phyloP scores from a whole-genome alignment of 768 basidiomycete species.

The Auriscalpium orientale region DNA sequence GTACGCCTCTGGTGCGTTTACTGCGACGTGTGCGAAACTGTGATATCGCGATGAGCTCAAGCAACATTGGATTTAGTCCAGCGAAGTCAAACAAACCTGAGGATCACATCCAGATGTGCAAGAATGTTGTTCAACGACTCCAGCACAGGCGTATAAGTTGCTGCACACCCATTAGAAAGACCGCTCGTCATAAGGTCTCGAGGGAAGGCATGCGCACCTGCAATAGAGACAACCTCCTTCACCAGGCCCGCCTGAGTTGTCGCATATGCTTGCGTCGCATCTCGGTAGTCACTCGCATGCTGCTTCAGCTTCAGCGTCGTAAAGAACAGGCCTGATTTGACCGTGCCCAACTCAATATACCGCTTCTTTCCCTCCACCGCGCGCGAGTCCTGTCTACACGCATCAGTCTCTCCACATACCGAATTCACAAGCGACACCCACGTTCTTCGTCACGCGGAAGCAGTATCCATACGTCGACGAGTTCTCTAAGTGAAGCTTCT shows the following conservation, averaged over 20 bases:
- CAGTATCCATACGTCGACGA: constrained; percentile 85
- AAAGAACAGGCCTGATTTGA: constrained; percentile 85
- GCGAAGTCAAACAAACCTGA: constrained; percentile 45
- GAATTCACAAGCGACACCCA: constrained; percentile 29
- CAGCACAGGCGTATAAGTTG: constrained; percentile 85
- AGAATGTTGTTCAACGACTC: constrained; percentile 78
- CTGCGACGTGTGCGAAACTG: constrained; percentile 89
- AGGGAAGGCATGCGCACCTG: constrained; percentile 40
- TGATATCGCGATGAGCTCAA: not conserved
- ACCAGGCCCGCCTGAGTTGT: constrained; percentile 76
- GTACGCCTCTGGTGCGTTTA: constrained; percentile 81
- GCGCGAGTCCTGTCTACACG: constrained; percentile 63
- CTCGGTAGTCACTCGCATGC: constrained; percentile 64
- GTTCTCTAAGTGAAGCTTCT: constrained; percentile 94
- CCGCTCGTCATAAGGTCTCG: not conserved
- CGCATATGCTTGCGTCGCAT: constrained; percentile 60
- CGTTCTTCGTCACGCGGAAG: constrained; percentile 87
- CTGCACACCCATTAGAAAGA: constrained; percentile 30
- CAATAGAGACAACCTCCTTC: constrained; percentile 88
- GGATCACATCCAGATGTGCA: constrained; percentile 86
- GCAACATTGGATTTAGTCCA: not conserved
- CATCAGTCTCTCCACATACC: not conserved
- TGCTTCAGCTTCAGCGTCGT: constrained; percentile 70
- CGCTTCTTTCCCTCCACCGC: constrained; percentile 50
- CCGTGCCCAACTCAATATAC: constrained; percentile 79